Conservation (phyloP, 2,329 filamentous ascomycete genomes). For the Cladosporium sp. region DNA sequence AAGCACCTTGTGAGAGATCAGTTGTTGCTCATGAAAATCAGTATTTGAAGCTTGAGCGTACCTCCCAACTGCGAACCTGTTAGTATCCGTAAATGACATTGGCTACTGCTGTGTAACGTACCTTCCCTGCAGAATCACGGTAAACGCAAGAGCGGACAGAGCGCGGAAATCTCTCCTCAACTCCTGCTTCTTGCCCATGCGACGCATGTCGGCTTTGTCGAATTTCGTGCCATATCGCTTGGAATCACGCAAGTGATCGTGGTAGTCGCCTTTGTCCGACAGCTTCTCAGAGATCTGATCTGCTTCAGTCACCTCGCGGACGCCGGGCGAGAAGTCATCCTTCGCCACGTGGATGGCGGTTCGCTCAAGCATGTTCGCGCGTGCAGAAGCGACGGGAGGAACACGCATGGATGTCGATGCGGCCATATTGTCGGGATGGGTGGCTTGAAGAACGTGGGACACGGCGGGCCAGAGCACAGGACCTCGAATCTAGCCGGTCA, state of each 20-base stretch:
- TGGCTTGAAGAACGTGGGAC: not conserved
- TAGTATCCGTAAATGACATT: not conserved
- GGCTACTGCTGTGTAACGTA: not conserved
- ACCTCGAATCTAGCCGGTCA: too few relatives aligned
- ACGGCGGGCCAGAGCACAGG: not conserved
- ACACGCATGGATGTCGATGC: not conserved
- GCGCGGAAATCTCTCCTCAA: conserved; percentile 45
- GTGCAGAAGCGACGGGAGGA: not conserved
- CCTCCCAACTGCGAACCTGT: conserved; percentile 19
- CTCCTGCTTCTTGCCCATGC: conserved; percentile 45
- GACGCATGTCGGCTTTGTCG: conserved; percentile 39
- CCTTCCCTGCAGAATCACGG: conserved; percentile 18
- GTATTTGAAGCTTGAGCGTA: conserved; percentile 1
- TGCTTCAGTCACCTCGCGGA: conserved; percentile 12
- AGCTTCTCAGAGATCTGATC: conserved; percentile 17
- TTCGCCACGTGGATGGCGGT: not conserved
- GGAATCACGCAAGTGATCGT: conserved; percentile 16
- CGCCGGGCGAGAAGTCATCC: not conserved
- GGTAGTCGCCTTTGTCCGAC: conserved; percentile 17
- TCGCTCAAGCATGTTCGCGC: not conserved
- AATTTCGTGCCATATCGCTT: conserved; percentile 13
- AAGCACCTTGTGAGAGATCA: conserved; percentile 27
- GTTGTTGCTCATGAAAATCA: not conserved
- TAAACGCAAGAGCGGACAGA: conserved; percentile 31
- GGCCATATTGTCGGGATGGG: not conserved